Evolutionary conservation across 2,329 filamentous ascomycete species (phyloP), one percentile per base, ranked within the genome.

Genomic region (Aspergillus brunneoviolaceus): DNA sequence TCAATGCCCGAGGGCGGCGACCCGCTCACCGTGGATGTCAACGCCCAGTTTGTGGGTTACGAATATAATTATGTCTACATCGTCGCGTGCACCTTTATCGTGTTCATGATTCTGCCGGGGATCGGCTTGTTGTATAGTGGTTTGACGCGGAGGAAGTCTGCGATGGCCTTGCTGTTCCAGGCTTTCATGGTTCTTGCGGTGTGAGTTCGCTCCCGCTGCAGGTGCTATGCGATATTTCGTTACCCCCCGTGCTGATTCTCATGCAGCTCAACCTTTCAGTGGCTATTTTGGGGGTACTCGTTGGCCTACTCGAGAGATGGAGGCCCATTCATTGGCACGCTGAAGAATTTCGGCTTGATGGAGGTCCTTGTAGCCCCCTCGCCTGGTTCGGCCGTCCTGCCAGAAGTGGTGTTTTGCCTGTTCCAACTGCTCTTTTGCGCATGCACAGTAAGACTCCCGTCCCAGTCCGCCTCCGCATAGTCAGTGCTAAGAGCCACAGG

Each of bases 281-380:
- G 83, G 82, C 84, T 87, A 73, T 88, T 88, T 71, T 88, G 82
- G 84, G 87, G 87, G 2, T 89, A 87, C 73, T 84, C 82, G 0
- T 76, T 89, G 7, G 82, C 86, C 25, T 89, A 87, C 71, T 85
- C 84, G 2, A 79, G 84, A 55, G 82, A 83, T 23, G 86, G 82
- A 1, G 82, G 82, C 9, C 79, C 84, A 1, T 89, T 87, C 73
- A 88, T 89, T 64, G 86, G 87, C 19, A 81, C 86, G 65, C 70
- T 89, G 55, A 78, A 78, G 55, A 85, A 87, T 67, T 87, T 88
- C 56, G 86, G 85, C 6, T 69, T 89, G 72, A 86, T 79, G 68
- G 80, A 87, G 67, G 84, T 88, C 35, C 77, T 84, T 67, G 83
- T 82, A 12, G 85, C 85, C 5, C 87, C 87, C 0, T 86, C 83